Evolutionary conservation across 1,139 yeast species (phyloP), one percentile per base, ranked within the genome.

Genomic region (Protomyces macrosporus): DNA sequence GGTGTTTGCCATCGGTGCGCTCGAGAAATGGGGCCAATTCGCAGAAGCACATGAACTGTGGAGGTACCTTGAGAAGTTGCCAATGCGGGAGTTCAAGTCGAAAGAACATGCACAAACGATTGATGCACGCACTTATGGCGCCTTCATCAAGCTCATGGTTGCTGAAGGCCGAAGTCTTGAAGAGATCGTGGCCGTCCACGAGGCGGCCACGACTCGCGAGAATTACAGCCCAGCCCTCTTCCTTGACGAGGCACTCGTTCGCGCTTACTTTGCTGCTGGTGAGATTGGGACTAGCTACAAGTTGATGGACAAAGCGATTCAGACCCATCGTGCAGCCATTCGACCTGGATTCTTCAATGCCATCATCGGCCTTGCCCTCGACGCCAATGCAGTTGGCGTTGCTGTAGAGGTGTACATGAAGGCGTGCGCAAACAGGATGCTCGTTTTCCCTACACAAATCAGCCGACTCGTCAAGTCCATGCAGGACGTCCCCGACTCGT

Each of bases 331-430:
- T 9, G 33, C 16, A 14, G 52, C 54, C n/a, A 33, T 58, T 10
- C 42, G 56, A 33, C 56, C 62, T 3, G 45, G 39, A 14, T 58
- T 58, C 35, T 58, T 58, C 52, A 58, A 45, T 39, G 40, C 62
- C 53, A 51, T 58, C 40, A 40, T 58, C 12, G 56, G 52, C 16
- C 40, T 58, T n/a, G 62, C 62, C 34, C 14, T 58, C 51, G 62
- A 58, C 16, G 62, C 62, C 16, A 32, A 58, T 7, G 62, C 62
- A 12, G 35, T 58, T 5, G 62, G 62, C 7, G 62, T 58, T 10
- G 62, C 62, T 6, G 52, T 52, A 6, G 62, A 58, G 30, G 53
- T 58, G 14, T 58, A 40, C 56, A 58, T 58, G 62, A 58, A 58
- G 14, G 56, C 55, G 6, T 58, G 62, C 45, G 39, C 53, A 30